Base-by-base conservation (phyloP, 768 basidiomycete genomes). In the Suillus alpinus region DNA sequence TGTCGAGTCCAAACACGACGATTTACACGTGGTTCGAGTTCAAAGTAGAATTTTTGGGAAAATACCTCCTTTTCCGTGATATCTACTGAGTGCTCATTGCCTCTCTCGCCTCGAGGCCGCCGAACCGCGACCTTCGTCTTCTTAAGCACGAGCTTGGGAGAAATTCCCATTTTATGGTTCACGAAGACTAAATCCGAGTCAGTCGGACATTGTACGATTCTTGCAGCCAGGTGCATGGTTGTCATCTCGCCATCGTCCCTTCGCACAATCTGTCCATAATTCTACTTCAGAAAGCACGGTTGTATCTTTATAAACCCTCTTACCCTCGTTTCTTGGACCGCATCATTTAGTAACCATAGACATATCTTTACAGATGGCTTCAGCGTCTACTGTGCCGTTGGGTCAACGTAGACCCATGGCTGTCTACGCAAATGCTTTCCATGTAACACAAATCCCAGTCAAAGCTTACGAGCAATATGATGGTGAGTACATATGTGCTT, bases 361-460 rank as follows among this genome's bases (percentile, higher is more conserved):
- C 37, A 55, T 12, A 23, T 37, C 36, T 18, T 37, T 1, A 20
- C 34, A 23, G 20, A 39, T 18, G 37, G 6, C 39, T 18, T 39
- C 37, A 18, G 49, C 49, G 53, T 12, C 53, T 29, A 18, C 16
- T 55, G 16, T 55, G 9, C 53, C 53, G 16, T 26, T 55, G 16
- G 53, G 53, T 29, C 53, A 55, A 39, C 53, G 53, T 55, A 55
- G 8, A 55, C 37, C 37, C 16, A 16, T 55, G 53, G 16, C 53
- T 39, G 77, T 76, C 6, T 32, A 49, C 0, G 76, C 77, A 0
- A 77, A 77, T 41, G 73, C 72, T 0, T 78, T 71, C 65, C 68
- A 69, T 58, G 67, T 77, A 49, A 67, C 62, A 2, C 59, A 65
- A 0, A 64, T 75, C 13, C 76, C 76, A 1, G 67, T 34, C 46